Percentiles rank a stretch among this genome's conserved stretches.
phyloP scores from a whole-genome alignment of 1,284 basidiomycete genomes.

The Apiotrichum gamsii region DNA sequence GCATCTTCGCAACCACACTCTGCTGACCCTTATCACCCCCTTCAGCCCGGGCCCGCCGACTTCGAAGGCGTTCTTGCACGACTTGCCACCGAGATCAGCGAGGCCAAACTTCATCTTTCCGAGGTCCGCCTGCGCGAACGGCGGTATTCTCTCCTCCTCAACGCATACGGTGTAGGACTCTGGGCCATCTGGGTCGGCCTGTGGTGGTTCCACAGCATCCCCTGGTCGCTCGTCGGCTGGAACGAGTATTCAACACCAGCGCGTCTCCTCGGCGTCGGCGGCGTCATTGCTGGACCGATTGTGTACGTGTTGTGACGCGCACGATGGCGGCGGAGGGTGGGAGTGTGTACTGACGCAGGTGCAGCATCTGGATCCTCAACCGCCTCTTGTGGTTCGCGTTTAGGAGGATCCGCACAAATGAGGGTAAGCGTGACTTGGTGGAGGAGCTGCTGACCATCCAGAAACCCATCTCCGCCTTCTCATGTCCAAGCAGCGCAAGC shows the following conservation, averaged over 20 bases:
- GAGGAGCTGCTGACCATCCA: constrained; percentile 34
- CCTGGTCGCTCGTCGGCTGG: constrained; percentile 47
- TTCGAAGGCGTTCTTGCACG: constrained; percentile 52
- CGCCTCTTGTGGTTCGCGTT: constrained; percentile 84
- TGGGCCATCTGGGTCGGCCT: constrained; percentile 74
- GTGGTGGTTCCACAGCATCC: constrained; percentile 70
- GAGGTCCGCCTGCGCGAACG: constrained; percentile 83
- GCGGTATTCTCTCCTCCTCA: constrained; percentile 69
- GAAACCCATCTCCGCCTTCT: constrained; percentile 73
- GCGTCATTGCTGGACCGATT: constrained; percentile 66
- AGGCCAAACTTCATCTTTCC: constrained; percentile 66
- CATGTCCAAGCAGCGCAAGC: constrained; percentile 71
- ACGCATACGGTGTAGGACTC: constrained; percentile 68
- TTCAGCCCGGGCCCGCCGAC: constrained; percentile 45
- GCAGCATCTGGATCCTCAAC: constrained; percentile 73
- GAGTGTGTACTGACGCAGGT: background rate
- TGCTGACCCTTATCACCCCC: background rate
- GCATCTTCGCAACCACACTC: background rate
- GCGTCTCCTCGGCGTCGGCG: constrained; percentile 52
- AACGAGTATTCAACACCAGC: constrained; percentile 46
- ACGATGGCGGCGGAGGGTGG: too few relatives aligned
- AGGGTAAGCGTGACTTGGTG: constrained; percentile 57
- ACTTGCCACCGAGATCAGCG: constrained; percentile 50
- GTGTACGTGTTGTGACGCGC: too few relatives aligned
- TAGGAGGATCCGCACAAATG: constrained; percentile 69